Evolutionary conservation across 371 early-diverging fungal genomes (phyloP).

Genomic region (Synchytrium microbalum): DNA sequence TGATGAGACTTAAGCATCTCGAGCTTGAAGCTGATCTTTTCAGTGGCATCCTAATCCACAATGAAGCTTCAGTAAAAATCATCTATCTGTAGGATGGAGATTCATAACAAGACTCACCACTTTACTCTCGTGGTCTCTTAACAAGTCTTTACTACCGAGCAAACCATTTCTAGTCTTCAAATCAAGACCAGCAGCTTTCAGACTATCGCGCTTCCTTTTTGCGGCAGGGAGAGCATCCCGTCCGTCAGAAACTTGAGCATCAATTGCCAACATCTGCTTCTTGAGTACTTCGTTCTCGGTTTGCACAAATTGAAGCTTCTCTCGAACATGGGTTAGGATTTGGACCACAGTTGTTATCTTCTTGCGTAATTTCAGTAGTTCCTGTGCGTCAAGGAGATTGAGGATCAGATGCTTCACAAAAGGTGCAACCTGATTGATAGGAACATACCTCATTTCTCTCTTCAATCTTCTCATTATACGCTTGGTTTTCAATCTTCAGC

Average conservation of each 20-base stretch:
- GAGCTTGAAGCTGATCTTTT: background rate
- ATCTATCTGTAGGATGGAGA: too few relatives aligned
- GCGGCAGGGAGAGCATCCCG: constrained; percentile 35
- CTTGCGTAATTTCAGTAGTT: constrained; percentile 45
- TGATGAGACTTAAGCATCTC: background rate
- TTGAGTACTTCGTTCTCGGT: constrained; percentile 27
- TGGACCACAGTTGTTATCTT: constrained; percentile 49
- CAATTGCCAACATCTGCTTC: constrained; percentile 23
- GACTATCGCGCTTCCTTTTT: constrained; percentile 32
- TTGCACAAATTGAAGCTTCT: constrained; percentile 45
- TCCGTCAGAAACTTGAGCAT: constrained; percentile 27
- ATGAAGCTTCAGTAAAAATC: too few relatives aligned
- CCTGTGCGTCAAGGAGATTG: constrained; percentile 18
- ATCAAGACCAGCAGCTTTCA: constrained; percentile 24
- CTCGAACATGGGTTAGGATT: constrained; percentile 48
- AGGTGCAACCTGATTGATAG: too few relatives aligned
- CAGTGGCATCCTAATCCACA: background rate
- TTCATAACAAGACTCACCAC: constrained; percentile 30
- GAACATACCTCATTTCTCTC: constrained; percentile 39
- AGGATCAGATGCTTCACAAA: constrained; percentile 7
- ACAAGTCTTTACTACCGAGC: constrained; percentile 35
- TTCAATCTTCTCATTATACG: constrained; percentile 52
- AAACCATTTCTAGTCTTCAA: constrained; percentile 39
- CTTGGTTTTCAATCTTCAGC: constrained; percentile 50
- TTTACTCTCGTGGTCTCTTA: constrained; percentile 41